These are phyloP conservation scores for Stentor roeselii DNA, from an alignment of 73 alveolate genomes.

Conservation along the genomic window DNA sequence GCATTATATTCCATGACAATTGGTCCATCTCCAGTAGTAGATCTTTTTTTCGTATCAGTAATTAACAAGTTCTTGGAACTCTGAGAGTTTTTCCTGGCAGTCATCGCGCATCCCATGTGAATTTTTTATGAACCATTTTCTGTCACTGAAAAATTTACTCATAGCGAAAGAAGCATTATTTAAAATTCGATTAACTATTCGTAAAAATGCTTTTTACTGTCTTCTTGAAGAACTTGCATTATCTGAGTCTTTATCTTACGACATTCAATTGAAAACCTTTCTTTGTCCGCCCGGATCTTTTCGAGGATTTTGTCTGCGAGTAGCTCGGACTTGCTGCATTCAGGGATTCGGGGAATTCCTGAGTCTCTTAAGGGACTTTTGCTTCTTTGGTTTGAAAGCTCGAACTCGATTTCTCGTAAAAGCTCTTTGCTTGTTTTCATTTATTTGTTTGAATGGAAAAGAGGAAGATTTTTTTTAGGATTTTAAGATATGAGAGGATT, in stretches of 20 bases:
- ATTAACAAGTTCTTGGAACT: no score
- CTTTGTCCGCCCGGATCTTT: background rate
- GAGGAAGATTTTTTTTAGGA: background rate
- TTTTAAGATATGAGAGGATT: no score
- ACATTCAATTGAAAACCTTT: background rate
- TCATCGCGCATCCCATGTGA: no score
- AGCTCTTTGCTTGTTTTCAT: background rate
- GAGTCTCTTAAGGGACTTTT: background rate
- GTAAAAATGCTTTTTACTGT: background rate
- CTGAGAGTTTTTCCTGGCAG: no score
- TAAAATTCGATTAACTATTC: background rate
- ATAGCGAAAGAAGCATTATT: no score
- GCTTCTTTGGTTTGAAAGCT: background rate
- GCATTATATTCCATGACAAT: no score
- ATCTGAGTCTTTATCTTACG: background rate
- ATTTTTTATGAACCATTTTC: no score
- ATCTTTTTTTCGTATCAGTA: no score
- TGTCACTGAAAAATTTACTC: no score
- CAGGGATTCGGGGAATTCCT: background rate
- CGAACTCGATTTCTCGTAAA: background rate
- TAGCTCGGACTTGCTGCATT: background rate
- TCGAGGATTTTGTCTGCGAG: background rate
- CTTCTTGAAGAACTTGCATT: background rate
- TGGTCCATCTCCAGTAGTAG: no score
- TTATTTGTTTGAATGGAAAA: background rate